These are phyloP conservation scores for Zalaria obscura DNA, from an alignment of 2,329 filamentous ascomycete species.

Conservation along the genomic window DNA sequence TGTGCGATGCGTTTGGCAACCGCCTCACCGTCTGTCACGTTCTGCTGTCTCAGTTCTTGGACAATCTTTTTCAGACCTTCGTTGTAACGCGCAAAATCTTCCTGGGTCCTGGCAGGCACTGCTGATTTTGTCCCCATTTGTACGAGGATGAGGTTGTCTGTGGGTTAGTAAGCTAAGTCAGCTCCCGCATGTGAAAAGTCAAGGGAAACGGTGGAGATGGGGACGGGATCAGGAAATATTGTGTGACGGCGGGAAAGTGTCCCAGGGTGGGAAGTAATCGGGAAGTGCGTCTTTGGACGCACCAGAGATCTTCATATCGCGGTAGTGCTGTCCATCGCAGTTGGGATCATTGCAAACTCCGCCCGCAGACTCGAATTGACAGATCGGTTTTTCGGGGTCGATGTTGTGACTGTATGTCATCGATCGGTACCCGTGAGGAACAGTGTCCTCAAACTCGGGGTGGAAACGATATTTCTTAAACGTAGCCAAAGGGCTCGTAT, in stretches of 20 bases:
- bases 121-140: conserved; percentile 12
- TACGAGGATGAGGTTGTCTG: conserved; percentile 18
- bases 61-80: conserved; percentile 48
- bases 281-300: conserved; percentile 35
- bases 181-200: conserved; percentile 6
- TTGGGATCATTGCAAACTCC: conserved; percentile 58
- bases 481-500: conserved; percentile 66
- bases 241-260: no score
- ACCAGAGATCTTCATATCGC: conserved; percentile 59
- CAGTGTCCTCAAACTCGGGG: conserved; percentile 53
- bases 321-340: conserved; percentile 73
- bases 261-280: no score
- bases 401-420: conserved; percentile 91
- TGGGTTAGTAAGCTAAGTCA: conserved; percentile 16
- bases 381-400: conserved; percentile 58
- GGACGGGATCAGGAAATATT: no score
- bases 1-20: conserved; percentile 55
- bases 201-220: conserved; percentile 8
- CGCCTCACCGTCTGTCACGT: conserved; percentile 50
- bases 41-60: conserved; percentile 42
- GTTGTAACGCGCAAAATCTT: conserved; percentile 33
- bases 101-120: conserved; percentile 11
- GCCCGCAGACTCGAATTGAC: conserved; percentile 58
- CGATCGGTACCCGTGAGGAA: conserved; percentile 69
- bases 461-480: conserved; percentile 90